A percentile compares a stretch with the other conserved stretches of the same genome.
Evolutionary conservation across 2,329 filamentous ascomycete genomes (phyloP).

Genomic region (Hypoxylon sp.): DNA sequence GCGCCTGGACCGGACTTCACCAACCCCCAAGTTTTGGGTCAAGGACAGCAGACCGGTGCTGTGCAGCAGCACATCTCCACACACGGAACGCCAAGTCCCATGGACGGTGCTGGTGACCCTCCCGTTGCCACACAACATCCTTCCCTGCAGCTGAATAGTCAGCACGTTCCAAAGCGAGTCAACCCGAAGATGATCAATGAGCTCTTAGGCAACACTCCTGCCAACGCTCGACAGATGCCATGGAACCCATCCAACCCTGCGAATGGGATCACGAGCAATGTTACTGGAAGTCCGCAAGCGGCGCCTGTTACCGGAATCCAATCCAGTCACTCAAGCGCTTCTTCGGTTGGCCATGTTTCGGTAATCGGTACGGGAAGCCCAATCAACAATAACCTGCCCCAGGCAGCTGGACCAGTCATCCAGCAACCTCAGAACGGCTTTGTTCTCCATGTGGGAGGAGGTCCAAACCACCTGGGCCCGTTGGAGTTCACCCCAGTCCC

Average conservation of each 20-base stretch:
- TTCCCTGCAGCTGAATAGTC: background rate
- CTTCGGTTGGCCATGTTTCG: background rate
- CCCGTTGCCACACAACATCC: background rate
- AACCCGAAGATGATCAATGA: background rate
- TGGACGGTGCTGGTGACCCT: background rate
- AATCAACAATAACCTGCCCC: background rate
- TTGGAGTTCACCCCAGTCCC: constrained; percentile 9
- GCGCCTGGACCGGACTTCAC: background rate
- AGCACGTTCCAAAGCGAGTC: background rate
- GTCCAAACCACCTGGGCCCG: background rate
- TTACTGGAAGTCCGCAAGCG: background rate
- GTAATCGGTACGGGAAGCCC: background rate
- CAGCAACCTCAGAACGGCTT: background rate
- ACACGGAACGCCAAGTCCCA: background rate
- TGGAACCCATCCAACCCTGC: background rate
- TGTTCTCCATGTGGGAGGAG: background rate
- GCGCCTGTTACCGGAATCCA: background rate
- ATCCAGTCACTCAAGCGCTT: background rate
- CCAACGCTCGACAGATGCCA: background rate
- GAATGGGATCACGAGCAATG: background rate
- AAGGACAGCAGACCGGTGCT: background rate
- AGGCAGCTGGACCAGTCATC: background rate
- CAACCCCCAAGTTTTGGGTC: background rate
- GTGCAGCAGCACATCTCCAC: background rate
- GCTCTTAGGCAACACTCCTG: background rate